Evolutionary conservation across 1,284 basidiomycete species (phyloP), one percentile per base, ranked within the genome.

Genomic region (Omphalotus olearius): DNA sequence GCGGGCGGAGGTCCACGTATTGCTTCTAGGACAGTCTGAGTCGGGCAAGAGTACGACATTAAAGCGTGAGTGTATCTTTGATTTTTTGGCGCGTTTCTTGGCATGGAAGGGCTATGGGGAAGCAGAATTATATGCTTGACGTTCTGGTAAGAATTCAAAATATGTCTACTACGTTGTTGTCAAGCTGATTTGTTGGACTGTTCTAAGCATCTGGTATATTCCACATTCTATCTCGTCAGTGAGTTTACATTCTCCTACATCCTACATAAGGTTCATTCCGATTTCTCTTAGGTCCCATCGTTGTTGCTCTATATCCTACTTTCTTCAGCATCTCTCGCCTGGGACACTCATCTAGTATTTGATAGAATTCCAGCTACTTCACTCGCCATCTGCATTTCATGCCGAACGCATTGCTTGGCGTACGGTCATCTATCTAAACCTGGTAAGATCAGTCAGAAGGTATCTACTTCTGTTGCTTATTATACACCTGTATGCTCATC

Each of bases 331-430:
- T n/a, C 38, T 40, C 20, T 40, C 7, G 38, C 13, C 38, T 40
- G 38, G n/a, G 41, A 30, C 13, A 9, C 37, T 50, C 18, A 40
- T 36, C 26, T 11, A 36, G 11, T 47, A 39, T 23, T 38, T 14
- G 43, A 46, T 69, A 90, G 88, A 91, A 69, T 91, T 91, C 62
- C 88, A 91, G 65, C 73, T 91, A 11, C 67, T 88, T 62, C 86
- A 90, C 63, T 76, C 82, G 1, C 84, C 84, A 5, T 80, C 79
- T 36, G 78, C 83, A 23, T 91, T 91, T 65, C 79, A 79, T 55
- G 79, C 82, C 23, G 88, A 91, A 63, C 76, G 88, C 57, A 79
- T 87, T 54, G 86, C 88, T 33, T 91, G 88, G 88, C 81, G 89
- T 50, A 79, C 86, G 45, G 88, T 91, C 58, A 87, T 91, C 61